Percentiles rank a stretch among this genome's conserved stretches.
These are phyloP conservation scores for Phyllosticta citriasiana DNA, from an alignment of 2,329 filamentous ascomycete genomes.

Conservation along the genomic window DNA sequence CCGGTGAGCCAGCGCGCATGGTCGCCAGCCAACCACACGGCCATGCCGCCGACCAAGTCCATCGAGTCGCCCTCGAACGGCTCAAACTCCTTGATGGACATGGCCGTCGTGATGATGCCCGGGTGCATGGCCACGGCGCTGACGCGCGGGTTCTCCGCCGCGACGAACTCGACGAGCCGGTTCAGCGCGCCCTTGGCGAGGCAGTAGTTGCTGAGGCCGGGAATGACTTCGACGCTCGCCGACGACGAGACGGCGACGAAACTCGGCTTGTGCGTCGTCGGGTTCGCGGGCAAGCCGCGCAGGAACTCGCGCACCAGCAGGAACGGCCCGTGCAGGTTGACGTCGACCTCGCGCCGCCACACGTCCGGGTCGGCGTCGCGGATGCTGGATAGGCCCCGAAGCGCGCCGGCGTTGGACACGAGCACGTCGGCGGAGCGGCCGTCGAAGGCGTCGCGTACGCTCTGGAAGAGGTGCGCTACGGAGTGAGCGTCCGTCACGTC, in stretches of 20 bases:
- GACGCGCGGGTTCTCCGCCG: conserved; percentile 27
- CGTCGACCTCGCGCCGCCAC: conserved; percentile 36
- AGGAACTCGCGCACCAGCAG: conserved; percentile 38
- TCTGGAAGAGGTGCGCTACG: background rate
- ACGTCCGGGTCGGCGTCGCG: conserved; percentile 25
- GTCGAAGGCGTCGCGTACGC: background rate
- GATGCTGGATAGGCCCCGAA: conserved; percentile 14
- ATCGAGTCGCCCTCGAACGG: background rate
- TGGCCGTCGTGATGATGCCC: conserved; percentile 29
- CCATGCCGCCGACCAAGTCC: conserved; percentile 1
- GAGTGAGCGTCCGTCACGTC: background rate
- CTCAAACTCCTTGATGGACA: conserved; percentile 23
- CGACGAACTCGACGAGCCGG: conserved; percentile 41
- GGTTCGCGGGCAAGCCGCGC: conserved; percentile 22
- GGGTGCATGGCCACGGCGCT: conserved; percentile 29
- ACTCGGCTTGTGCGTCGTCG: conserved; percentile 22
- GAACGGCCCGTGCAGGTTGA: conserved; percentile 42
- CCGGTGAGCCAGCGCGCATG: conserved; percentile 17
- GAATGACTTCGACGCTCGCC: conserved; percentile 26
- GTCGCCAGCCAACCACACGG: conserved; percentile 13
- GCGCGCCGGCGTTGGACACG: conserved; percentile 30
- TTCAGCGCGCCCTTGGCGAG: conserved; percentile 41
- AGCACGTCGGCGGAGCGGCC: conserved; percentile 33
- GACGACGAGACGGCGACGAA: conserved; percentile 40
- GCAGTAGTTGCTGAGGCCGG: conserved; percentile 30